These are phyloP conservation scores for Cenchrus purpureus DNA, from an alignment of 176 grass and related monocot genomes.

Conservation along the genomic window DNA sequence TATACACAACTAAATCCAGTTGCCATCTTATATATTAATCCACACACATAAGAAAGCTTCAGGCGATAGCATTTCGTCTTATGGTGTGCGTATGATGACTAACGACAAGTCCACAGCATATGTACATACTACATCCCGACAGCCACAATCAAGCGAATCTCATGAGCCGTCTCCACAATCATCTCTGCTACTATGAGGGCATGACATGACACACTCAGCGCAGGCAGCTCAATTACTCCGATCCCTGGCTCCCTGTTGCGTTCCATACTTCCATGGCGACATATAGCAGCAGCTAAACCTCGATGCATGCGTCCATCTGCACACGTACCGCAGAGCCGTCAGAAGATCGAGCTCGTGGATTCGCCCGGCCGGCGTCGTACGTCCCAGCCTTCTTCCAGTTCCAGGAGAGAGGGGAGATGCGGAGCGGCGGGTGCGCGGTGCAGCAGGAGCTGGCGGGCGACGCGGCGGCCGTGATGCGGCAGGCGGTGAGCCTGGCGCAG, in stretches of 20 bases:
- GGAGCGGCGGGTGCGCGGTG: constrained; percentile 48
- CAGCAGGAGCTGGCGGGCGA: constrained; percentile 60
- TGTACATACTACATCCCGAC: background rate
- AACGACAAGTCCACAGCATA: no score
- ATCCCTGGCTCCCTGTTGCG: background rate
- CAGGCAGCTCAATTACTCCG: constrained; percentile 7
- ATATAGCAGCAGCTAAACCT: constrained; percentile 15
- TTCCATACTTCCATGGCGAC: background rate
- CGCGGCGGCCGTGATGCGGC: constrained; percentile 55
- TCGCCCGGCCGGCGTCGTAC: background rate
- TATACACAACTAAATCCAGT: no score
- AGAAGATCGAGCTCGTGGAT: background rate
- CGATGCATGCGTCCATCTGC: background rate
- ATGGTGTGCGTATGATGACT: background rate
- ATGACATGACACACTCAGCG: background rate
- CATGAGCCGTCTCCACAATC: background rate
- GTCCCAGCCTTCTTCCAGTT: background rate
- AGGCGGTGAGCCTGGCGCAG: constrained; percentile 54
- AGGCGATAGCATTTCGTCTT: background rate
- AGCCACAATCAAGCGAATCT: background rate
- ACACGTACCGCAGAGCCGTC: background rate
- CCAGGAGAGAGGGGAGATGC: constrained; percentile 34
- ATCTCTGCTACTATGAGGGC: background rate
- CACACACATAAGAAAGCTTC: no score
- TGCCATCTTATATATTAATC: no score